These are phyloP conservation scores for Eucalyptus tenuipes DNA, from an alignment of 345 rosid species.

Conservation along the genomic window DNA sequence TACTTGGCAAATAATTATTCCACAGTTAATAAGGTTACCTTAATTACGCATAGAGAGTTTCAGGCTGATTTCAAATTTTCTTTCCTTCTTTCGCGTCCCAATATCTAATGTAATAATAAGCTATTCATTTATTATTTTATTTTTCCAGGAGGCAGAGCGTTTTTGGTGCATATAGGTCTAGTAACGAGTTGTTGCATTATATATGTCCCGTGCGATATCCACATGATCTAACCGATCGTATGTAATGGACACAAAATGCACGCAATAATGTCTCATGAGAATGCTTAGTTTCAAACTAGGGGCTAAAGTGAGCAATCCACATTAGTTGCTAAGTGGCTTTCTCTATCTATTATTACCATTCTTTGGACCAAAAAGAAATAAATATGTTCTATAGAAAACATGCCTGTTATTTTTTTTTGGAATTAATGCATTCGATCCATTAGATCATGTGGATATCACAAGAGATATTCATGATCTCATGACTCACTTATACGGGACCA, in stretches of 20 bases:
- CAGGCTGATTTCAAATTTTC: not conserved
- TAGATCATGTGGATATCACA: not conserved
- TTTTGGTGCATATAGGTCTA: not conserved
- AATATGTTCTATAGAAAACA: not conserved
- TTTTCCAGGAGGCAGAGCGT: not conserved
- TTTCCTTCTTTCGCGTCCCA: not conserved
- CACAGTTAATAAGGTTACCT: not conserved
- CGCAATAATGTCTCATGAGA: not conserved
- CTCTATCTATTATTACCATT: not conserved
- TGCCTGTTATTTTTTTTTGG: not conserved
- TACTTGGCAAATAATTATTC: not conserved
- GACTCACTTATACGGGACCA: not conserved
- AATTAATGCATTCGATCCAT: not conserved
- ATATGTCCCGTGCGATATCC: not conserved
- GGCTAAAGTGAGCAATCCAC: not conserved
- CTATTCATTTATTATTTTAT: not conserved
- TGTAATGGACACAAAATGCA: not conserved
- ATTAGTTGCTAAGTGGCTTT: not conserved
- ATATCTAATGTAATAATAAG: too few species aligned
- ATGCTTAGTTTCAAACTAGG: not conserved
- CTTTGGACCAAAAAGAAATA: not conserved
- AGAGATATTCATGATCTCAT: not conserved
- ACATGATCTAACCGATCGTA: not conserved
- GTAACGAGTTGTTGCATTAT: not conserved
- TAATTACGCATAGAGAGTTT: not conserved